These are phyloP conservation scores for Psilocybe sp. DNA, from an alignment of 768 basidiomycete species.

Conservation along the genomic window DNA sequence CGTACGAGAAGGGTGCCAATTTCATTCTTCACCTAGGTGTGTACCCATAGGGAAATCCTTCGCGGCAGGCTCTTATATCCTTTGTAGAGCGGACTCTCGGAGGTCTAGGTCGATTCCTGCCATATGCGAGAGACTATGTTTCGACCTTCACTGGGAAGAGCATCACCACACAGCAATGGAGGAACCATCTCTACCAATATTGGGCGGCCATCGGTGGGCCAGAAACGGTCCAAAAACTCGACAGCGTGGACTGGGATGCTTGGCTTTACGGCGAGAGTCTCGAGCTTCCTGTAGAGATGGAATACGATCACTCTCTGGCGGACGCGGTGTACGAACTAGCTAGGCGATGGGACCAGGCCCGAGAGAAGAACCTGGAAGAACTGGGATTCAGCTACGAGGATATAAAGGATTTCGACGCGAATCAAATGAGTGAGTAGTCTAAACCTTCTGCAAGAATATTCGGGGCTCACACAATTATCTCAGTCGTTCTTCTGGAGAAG, in stretches of 20 bases:
- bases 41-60: constrained; percentile 8
- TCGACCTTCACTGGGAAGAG: constrained; percentile 78
- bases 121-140: constrained; percentile 83
- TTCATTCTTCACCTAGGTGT: constrained; percentile 81
- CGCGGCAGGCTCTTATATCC: neutral
- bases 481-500: constrained; percentile 76
- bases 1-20: constrained; percentile 90
- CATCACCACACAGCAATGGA: constrained; percentile 85
- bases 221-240: constrained; percentile 62
- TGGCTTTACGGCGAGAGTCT: constrained; percentile 85
- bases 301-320: constrained; percentile 74
- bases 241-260: constrained; percentile 76
- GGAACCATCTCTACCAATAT: constrained; percentile 71
- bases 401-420: constrained; percentile 61
- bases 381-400: constrained; percentile 61
- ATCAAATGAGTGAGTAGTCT: constrained; percentile 53
- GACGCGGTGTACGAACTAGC: constrained; percentile 70
- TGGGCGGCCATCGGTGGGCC: constrained; percentile 55
- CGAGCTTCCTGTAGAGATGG: constrained; percentile 68
- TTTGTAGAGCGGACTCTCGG: constrained; percentile 64
- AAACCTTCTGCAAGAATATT: no score
- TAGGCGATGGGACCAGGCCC: constrained; percentile 66
- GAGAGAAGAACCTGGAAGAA: constrained; percentile 40
- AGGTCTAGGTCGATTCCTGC: constrained; percentile 80
- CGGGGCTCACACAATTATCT: no score